Base-by-base conservation (phyloP, 2,329 filamentous ascomycete genomes). In the Blastomyces silverae region DNA sequence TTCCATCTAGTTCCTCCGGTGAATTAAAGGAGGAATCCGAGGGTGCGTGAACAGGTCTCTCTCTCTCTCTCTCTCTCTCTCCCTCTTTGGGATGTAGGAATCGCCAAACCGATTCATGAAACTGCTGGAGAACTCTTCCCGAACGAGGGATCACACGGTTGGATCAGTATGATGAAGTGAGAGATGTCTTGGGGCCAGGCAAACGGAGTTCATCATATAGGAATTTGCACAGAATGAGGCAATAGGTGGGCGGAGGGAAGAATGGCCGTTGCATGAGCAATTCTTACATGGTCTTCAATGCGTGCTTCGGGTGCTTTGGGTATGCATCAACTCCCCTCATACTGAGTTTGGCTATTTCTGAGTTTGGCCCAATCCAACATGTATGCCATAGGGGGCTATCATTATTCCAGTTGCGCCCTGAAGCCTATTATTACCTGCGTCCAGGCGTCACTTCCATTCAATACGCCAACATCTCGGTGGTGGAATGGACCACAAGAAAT, bases 131-230 rank as follows among this genome's bases (percentile, higher is more conserved):
- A 58, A 46, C 63, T 65, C 11, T 67, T 65, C 63, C 67, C 66
- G 64, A 65, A 20, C 62, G 64, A 58, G 66, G 63, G 17, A n/a
- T 69, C 39, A 52, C 64, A 7, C 25, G 63, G n/a, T 48, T 48
- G 7, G 66, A 64, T 3, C 61, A 65, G n/a, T 67, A 61, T 46
- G 64, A 66, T 5, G 52, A 67, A n/a, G 57, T 62, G 28, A 69
- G 61, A 46, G n/a, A n/a, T 39, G 46, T 57, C 7, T 37, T 67
- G n/a, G 22, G 22, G 28, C 15, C 61, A 61, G 28, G 52, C 64
- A 20, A 20, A 66, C 66, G 58, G 50, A 63, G 17, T 63, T 64
- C 46, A 63, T 67, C 28, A 62, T 62, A 13, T 5, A 50, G 20
- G 55, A 59, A 11, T 64, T 65, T 31, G 62, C 64, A 4, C 22